phyloP scores from a whole-genome alignment of 176 grass and related monocot genomes.

The sorghum (Sorghum bicolor) region DNA sequence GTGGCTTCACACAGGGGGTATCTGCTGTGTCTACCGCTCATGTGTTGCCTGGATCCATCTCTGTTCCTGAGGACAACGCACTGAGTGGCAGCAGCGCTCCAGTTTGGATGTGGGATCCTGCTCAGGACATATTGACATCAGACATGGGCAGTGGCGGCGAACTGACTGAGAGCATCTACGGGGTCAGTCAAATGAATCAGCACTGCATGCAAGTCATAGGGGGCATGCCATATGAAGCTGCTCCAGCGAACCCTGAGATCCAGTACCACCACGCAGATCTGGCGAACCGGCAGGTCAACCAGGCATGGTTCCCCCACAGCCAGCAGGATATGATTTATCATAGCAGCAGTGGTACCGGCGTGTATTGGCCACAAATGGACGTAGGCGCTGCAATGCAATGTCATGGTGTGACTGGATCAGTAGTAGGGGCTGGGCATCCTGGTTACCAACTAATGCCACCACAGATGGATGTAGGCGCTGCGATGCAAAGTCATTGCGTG shows the following conservation, averaged over 20 bases:
- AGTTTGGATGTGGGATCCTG: slow-evolving; percentile 2
- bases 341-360: slow-evolving; percentile 24
- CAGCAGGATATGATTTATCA: background rate
- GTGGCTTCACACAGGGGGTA: background rate
- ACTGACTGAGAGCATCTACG: background rate
- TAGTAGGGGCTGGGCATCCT: background rate
- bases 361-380: slow-evolving; percentile 9
- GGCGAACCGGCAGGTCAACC: background rate
- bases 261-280: background rate
- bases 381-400: background rate
- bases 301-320: background rate
- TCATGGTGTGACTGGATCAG: background rate
- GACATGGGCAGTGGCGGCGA: background rate
- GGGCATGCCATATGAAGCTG: background rate
- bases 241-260: background rate
- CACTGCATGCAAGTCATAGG: background rate
- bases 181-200: background rate
- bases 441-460: slow-evolving; percentile 13
- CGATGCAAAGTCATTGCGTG: too few species aligned
- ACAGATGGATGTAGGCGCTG: too few species aligned
- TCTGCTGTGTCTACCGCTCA: slow-evolving; percentile 10
- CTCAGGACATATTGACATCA: background rate
- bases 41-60: slow-evolving; percentile 41
- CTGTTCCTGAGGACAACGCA: slow-evolving; percentile 15
- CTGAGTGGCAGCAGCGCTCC: background rate